phyloP scores from a whole-genome alignment of 768 basidiomycete genomes.

The Stropharia rugosoannulata region DNA sequence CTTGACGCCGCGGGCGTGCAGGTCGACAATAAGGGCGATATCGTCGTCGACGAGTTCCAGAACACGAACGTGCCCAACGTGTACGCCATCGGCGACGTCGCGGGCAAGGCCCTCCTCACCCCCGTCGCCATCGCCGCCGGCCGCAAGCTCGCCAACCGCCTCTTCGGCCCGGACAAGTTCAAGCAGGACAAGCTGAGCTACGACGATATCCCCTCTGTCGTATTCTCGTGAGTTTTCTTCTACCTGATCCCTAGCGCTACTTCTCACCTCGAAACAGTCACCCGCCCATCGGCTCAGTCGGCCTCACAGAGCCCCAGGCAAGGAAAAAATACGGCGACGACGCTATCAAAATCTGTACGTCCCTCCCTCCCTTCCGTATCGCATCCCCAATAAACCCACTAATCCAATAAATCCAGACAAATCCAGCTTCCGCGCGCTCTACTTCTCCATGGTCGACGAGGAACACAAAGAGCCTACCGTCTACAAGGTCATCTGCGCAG shows the following conservation, averaged over 20 bases:
- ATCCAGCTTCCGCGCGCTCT: conserved; percentile 78
- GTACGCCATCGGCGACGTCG: conserved; percentile 88
- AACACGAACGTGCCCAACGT: conserved; percentile 70
- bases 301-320: conserved; percentile 91
- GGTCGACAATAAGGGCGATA: conserved; percentile 75
- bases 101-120: conserved; percentile 89
- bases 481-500: conserved; percentile 87
- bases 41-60: conserved; percentile 92
- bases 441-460: conserved; percentile 89
- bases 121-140: conserved; percentile 98
- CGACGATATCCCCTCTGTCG: conserved; percentile 89
- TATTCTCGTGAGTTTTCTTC: conserved; percentile 78
- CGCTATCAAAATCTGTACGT: conserved; percentile 86
- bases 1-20: conserved; percentile 77
- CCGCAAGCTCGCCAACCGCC: conserved; percentile 80
- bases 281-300: conserved; percentile 94
- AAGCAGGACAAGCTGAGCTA: conserved; percentile 88
- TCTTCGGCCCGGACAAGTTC: conserved; percentile 86
- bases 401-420: conserved; percentile 50
- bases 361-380: no score
- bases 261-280: conserved; percentile 51
- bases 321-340: conserved; percentile 84
- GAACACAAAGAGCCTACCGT: conserved; percentile 93
- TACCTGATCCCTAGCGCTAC: neutral
- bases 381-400: neutral